Percentiles rank a stretch among this genome's conserved stretches.
phyloP scores from a whole-genome alignment of 352 stramenopile genomes.

The Phytophthora hybrid region DNA sequence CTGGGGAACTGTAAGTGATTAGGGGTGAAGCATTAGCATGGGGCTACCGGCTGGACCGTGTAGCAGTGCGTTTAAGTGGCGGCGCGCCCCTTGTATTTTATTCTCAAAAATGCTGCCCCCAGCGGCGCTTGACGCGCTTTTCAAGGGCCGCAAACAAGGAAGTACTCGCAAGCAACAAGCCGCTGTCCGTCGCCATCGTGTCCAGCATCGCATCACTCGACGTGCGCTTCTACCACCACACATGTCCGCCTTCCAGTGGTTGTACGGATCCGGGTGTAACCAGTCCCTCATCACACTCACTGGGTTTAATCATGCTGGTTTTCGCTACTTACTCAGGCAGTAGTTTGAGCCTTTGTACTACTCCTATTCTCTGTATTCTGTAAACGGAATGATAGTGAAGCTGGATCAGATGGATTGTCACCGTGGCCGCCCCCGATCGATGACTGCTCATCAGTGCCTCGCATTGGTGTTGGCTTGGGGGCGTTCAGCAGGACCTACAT shows the following conservation, averaged over 20 bases:
- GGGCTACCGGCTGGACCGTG: neutral
- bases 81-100: neutral
- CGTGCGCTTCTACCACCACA: no score
- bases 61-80: constrained; percentile 5
- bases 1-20: constrained; percentile 7
- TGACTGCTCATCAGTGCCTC: neutral
- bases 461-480: no score
- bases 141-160: neutral
- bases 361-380: constrained; percentile 1
- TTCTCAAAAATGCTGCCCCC: neutral
- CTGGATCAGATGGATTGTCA: neutral
- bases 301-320: neutral
- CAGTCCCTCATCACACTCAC: constrained; percentile 10
- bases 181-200: no score
- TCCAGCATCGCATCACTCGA: no score
- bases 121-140: neutral
- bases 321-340: neutral
- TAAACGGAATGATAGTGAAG: constrained; percentile 1
- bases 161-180: no score
- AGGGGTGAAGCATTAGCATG: constrained; percentile 11
- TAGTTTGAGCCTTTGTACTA: constrained; percentile 4
- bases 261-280: constrained; percentile 3
- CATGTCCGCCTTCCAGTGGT: constrained; percentile 5
- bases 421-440: neutral
- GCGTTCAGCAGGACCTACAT: no score